These are phyloP conservation scores for Byssothecium circinans DNA, from an alignment of 2,329 filamentous ascomycete genomes.

Conservation along the genomic window DNA sequence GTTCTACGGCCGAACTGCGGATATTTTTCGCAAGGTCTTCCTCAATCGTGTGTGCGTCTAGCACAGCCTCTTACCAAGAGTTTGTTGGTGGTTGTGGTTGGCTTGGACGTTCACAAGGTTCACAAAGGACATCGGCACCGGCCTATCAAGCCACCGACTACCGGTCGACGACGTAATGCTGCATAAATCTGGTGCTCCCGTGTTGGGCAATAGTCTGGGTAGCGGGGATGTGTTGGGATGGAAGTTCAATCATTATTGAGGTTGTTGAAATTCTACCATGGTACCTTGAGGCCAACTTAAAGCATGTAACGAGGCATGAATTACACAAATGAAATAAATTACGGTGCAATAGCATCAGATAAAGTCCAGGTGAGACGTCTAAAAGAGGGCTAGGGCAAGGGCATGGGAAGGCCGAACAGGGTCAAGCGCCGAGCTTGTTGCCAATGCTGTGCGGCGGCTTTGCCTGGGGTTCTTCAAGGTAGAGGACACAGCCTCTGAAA, in stretches of 20 bases:
- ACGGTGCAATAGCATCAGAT: neutral
- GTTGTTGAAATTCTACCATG: no score
- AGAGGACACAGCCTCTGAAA: constrained; percentile 17
- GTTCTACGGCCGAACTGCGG: neutral
- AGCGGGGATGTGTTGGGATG: no score
- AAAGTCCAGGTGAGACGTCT: neutral
- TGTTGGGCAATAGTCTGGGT: neutral
- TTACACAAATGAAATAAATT: neutral
- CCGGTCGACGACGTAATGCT: neutral
- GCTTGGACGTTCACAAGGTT: neutral
- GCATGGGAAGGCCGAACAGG: neutral
- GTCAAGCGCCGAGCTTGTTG: neutral
- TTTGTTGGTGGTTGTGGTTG: neutral
- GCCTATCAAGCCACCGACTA: neutral
- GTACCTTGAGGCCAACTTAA: no score
- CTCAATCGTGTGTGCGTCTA: neutral
- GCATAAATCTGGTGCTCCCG: neutral
- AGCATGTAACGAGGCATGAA: neutral
- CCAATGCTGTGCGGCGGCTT: neutral
- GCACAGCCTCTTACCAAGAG: neutral
- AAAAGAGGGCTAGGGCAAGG: neutral
- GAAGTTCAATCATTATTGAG: no score
- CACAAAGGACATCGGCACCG: neutral
- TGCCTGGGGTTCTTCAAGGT: neutral
- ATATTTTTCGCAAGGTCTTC: constrained; percentile 4